Base-by-base conservation (phyloP, 345 rosid species). In the Lumnitzera racemosa region DNA sequence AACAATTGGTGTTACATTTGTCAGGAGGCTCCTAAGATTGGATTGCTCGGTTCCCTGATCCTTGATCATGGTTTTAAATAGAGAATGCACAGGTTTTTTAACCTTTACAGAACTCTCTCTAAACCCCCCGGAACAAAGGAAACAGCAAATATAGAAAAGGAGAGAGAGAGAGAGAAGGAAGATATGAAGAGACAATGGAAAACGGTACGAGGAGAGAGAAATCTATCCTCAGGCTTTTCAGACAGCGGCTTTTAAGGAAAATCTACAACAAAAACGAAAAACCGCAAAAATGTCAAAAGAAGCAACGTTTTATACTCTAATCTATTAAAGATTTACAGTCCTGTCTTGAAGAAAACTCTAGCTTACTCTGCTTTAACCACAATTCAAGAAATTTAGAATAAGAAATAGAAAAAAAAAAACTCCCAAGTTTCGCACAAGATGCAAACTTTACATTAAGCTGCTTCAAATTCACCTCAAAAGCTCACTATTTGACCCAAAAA, bases 11-110 rank as follows among this genome's bases (percentile, higher is more conserved):
- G 98, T 86, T 31, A 90, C 91, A 76, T 83, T 80, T 70, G 76
- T 81, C 53, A 88, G 91, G 79, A 90, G 88, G 61, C 89, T 71
- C 46, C 82, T 91, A 13, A 95, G 96, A 79, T 90, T 95, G 7
- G 96, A 90, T 76, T 68, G 82, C n/a, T 58, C 61, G 74, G 83
- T 81, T 78, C 90, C 87, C 55, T 67, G 83, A 51, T 75, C 84
- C 55, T 73, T 63, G 66, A 75, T 72, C 99, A 88, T 90, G 82
- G 70, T 79, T 74, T 61, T 52, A 20, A 64, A 53, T 51, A 29
- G 52, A 54, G 63, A 56, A 65, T 56, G 57, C 31, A 50, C 15
- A 4, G 14, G 9, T 41, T 27, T 47, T 47, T 52, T 59, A 20
- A 20, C 63, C 67, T 63, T 43, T 51, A 5, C 58, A 20, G 47